Evolutionary conservation across 2,329 filamentous ascomycete species (phyloP).

Genomic region (Rutstroemia sydowiana): DNA sequence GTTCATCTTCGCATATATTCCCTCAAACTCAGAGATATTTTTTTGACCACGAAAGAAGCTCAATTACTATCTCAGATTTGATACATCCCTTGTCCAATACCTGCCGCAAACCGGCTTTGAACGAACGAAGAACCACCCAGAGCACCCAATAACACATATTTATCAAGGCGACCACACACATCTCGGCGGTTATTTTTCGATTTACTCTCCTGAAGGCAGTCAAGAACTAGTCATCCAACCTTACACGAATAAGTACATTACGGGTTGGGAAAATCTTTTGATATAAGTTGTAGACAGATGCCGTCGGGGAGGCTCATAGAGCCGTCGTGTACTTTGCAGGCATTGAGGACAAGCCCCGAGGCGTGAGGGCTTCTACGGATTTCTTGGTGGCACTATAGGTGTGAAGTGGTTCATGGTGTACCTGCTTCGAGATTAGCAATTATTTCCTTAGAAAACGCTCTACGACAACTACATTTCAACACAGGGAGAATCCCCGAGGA

Average conservation of each 20-base stretch:
- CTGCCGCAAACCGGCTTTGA: not conserved
- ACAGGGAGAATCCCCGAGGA: not conserved
- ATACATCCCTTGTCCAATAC: not conserved
- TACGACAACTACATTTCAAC: not conserved
- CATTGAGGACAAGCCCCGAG: slow-evolving; percentile 1
- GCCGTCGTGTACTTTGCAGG: slow-evolving; percentile 5
- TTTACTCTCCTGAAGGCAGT: not conserved
- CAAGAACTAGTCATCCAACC: not conserved
- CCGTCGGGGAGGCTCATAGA: slow-evolving; percentile 10
- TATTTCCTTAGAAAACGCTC: not conserved
- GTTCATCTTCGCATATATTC: too few species aligned
- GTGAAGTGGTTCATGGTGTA: not conserved
- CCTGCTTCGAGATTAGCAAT: not conserved
- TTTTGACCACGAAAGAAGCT: slow-evolving; percentile 22
- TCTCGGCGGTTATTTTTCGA: not conserved
- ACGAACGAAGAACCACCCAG: not conserved
- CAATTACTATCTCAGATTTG: slow-evolving; percentile 24
- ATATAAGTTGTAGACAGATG: slow-evolving; percentile 7
- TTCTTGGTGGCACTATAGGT: not conserved
- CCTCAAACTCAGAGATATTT: not conserved
- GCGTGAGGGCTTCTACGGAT: not conserved
- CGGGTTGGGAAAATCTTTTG: not conserved
- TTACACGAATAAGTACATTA: not conserved
- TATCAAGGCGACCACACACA: not conserved
- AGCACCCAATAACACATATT: not conserved